Base-by-base conservation (phyloP, 345 rosid species). In the Noccaea bulbosa region DNA sequence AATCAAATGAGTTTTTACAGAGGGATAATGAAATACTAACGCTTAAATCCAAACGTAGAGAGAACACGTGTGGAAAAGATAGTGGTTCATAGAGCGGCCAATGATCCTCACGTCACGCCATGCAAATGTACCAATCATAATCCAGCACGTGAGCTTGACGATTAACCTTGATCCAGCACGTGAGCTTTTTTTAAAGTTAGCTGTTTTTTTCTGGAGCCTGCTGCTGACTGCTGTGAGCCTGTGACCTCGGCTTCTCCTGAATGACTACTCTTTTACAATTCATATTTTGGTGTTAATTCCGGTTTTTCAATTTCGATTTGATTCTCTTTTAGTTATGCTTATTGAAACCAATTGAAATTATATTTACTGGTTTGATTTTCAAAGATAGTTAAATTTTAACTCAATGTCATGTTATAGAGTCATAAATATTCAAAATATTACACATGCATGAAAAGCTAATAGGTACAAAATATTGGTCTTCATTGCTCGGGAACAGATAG, bases 381-480 rank as follows among this genome's bases (percentile, higher is more conserved):
- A 27, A 27, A 2, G 30, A 2, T 27, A 10, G 10, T 12, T 11
- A 5, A 9, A 8, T 1, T 37, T 37, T 8, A 8, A 14, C 8
- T 34, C 9, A 14, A 33, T 34, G 33, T 16, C 39, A 32, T 53
- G 11, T 14, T 52, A 32, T 55, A 20, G 22, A 32, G 20, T 4
- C 37, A 7, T 34, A 48, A 17, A 46, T 46, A 7, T 32, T 32
- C 7, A 52, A 11, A 45, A 64, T 22, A 20, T 55, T 22, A 49
- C 20, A 48, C 11, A 48, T 4, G 37, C 11, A 48, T 4, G 37
- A 47, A 73, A 49, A 66, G 54, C 67, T 65, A 58, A 58, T 49
- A 58, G 5, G 39, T 32, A 73, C 72, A 66, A 73, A 65, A 41
- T 22, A 65, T 32, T 65, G 66, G 66, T 73, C 67, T 48, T 57